Base-by-base conservation (phyloP, 2,329 filamentous ascomycete species). In the Didymella segeticola region DNA sequence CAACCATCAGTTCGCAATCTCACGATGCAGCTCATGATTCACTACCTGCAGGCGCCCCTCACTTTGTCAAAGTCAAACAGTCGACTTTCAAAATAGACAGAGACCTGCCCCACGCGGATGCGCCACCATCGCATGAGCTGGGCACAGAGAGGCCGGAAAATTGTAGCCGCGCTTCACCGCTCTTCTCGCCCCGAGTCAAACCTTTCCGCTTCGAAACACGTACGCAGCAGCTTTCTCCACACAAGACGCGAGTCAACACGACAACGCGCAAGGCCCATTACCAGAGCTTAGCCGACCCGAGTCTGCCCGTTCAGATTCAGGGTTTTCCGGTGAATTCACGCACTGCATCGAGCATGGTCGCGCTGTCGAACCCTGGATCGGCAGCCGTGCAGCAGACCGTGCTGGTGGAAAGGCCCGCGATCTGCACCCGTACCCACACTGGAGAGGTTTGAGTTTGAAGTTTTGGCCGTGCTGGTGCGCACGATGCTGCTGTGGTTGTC, bases 121-220 rank as follows among this genome's bases (percentile, higher is more conserved):
- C 51, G 51, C 41, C 45, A 46, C 45, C 41, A 39, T 49, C 20
- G 51, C 51, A 49, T 41, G 45, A 54, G 23, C 17, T 36, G 30
- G n/a, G 27, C 12, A 5, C 29, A 38, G 8, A 39, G 23, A 19
- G 22, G 30, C 23, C 51, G 46, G 51, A 45, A 34, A 41, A 45
- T 45, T 29, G 39, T 48, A 54, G 17, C 39, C 45, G 45, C 51
- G 46, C 45, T 48, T 45, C 51, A 54, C 51, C 51, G 51, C 51
- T 54, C 51, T 54, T 49, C 33, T 54, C 45, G 41, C 51, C 51
- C 45, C 10, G 33, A 15, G 14, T 26, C 26, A n/a, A 26, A 23
- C 51, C 34, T 49, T 49, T 29, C 51, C 51, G 19, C 22, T 49
- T 54, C 41, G 22, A 54, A 48, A 22, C 17, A 7, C 34, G 10